phyloP scores from a whole-genome alignment of 148 eudicot species.

The Salicornia ramosissima region DNA sequence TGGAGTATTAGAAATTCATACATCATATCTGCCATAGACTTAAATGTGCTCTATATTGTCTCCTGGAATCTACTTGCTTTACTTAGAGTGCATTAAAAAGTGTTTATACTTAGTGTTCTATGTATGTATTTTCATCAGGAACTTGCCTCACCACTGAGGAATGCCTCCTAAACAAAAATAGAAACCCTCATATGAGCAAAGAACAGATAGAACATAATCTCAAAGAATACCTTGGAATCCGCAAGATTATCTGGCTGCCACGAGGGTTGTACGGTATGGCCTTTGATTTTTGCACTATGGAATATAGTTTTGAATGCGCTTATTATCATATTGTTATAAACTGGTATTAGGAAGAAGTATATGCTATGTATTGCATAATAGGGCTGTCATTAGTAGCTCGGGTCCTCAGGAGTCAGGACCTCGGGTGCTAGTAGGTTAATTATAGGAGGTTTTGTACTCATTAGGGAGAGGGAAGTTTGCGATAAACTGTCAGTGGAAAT shows the following conservation, averaged over 20 bases:
- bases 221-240: conserved; percentile 79
- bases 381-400: too few relatives aligned
- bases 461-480: too few relatives aligned
- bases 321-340: too few relatives aligned
- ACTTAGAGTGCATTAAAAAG: neutral
- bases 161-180: conserved; percentile 86
- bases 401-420: too few relatives aligned
- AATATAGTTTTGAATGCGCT: neutral
- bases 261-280: conserved; percentile 74
- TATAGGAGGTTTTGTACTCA: too few relatives aligned
- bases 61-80: neutral
- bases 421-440: too few relatives aligned
- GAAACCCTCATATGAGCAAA: conserved; percentile 81
- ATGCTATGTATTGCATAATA: too few relatives aligned
- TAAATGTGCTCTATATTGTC: neutral
- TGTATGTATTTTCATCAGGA: conserved; percentile 40
- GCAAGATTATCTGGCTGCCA: conserved; percentile 88
- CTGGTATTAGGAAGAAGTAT: too few relatives aligned
- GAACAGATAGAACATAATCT: conserved; percentile 79
- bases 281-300: neutral
- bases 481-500: too few relatives aligned
- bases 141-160: conserved; percentile 96
- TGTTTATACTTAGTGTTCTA: neutral
- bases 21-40: neutral
- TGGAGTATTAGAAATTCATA: neutral